A percentile compares a stretch with the other conserved stretches of the same genome.
Conservation (phyloP, 768 basidiomycete species). For the Boletus sp. region DNA sequence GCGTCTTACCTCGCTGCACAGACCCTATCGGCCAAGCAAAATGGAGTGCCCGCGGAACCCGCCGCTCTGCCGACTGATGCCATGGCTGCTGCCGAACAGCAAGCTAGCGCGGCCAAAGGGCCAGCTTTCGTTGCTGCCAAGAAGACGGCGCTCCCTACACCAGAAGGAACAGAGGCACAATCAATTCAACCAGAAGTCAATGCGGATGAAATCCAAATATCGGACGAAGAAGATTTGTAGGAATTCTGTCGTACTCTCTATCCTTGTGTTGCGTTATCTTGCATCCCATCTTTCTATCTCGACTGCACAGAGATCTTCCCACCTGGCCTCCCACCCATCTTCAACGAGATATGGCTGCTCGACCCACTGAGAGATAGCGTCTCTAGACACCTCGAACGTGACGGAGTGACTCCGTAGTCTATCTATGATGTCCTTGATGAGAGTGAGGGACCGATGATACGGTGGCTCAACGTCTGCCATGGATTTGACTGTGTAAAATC, state of each 20-base stretch:
- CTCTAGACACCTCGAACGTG: constrained; percentile 68
- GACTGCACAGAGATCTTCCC: constrained; percentile 77
- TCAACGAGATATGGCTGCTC: constrained; percentile 68
- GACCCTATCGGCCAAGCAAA: constrained; percentile 69
- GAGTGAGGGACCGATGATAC: constrained; percentile 64
- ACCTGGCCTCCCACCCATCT: constrained; percentile 63
- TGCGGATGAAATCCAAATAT: constrained; percentile 85
- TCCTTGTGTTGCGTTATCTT: constrained; percentile 24
- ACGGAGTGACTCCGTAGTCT: constrained; percentile 61
- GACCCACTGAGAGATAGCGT: constrained; percentile 62
- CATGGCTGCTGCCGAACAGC: constrained; percentile 83
- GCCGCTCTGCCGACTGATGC: constrained; percentile 57
- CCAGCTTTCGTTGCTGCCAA: constrained; percentile 80
- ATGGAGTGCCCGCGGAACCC: constrained; percentile 45
- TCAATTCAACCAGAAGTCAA: constrained; percentile 42
- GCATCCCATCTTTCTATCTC: constrained; percentile 73
- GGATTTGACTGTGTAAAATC: constrained; percentile 45
- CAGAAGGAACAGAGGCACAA: constrained; percentile 39
- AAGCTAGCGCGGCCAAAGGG: constrained; percentile 54
- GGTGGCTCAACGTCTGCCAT: constrained; percentile 55
- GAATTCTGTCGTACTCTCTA: constrained; percentile 14
- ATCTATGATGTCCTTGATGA: constrained; percentile 56
- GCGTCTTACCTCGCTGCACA: constrained; percentile 91
- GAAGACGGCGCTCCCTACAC: constrained; percentile 42
- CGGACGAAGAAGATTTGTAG: constrained; percentile 74